phyloP scores from a whole-genome alignment of 257 asterid species.

The Przewalskia tangutica region DNA sequence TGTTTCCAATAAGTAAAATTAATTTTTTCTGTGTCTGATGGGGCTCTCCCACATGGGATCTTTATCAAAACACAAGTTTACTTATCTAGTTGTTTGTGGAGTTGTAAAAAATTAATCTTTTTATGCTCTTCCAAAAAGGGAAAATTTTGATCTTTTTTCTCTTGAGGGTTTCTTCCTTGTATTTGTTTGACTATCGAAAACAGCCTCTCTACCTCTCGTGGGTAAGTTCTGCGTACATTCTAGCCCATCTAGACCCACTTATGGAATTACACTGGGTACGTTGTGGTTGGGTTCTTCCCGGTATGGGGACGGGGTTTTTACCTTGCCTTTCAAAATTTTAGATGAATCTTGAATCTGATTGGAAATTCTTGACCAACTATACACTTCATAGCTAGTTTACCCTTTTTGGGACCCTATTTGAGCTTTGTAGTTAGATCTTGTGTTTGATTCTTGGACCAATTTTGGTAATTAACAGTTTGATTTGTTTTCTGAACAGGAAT shows the following conservation, averaged over 20 bases:
- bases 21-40: too few species aligned
- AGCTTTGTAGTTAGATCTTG: neutral
- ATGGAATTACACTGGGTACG: too few species aligned
- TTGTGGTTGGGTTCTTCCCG: too few species aligned
- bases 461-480: neutral
- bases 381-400: neutral
- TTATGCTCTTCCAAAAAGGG: too few species aligned
- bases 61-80: too few species aligned
- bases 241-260: too few species aligned
- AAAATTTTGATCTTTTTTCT: neutral
- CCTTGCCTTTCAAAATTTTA: neutral
- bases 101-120: too few species aligned
- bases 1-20: neutral
- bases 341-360: neutral
- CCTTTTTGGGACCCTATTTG: neutral
- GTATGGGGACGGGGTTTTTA: neutral
- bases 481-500: conserved; percentile 43
- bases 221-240: too few species aligned
- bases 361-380: neutral
- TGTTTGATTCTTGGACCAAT: neutral
- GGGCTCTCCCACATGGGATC: too few species aligned
- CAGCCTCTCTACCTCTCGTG: too few species aligned
- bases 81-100: too few species aligned
- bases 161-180: neutral
- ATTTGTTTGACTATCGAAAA: too few species aligned